Percentiles rank a stretch among this genome's conserved stretches.
These are phyloP conservation scores for Pyrenophora graminea DNA, from an alignment of 2,329 filamentous ascomycete species.

Conservation along the genomic window DNA sequence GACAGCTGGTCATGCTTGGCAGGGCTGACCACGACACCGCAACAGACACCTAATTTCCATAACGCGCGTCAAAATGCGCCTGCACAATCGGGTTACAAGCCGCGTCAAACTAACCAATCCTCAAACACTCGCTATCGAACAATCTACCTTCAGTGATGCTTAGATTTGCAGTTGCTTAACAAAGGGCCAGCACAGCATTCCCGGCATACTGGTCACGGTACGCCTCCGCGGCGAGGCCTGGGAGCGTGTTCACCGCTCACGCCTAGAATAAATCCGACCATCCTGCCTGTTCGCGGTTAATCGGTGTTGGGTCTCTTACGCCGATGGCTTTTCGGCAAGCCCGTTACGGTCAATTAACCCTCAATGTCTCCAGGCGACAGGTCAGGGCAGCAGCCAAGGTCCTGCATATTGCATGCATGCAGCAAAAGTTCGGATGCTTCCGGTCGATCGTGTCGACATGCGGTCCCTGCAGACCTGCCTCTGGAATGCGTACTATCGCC, in stretches of 20 bases:
- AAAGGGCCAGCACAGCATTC: conserved; percentile 9
- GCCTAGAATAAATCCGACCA: conserved; percentile 9
- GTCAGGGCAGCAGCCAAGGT: conserved; percentile 21
- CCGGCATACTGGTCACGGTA: conserved; percentile 14
- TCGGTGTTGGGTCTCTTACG: conserved; percentile 7
- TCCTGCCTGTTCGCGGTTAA: conserved; percentile 16
- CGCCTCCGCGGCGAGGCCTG: conserved; percentile 15
- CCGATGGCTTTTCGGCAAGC: conserved; percentile 18
- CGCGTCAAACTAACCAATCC: background rate
- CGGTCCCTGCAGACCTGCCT: conserved; percentile 14
- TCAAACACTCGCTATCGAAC: conserved; percentile 7
- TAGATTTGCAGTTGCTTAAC: conserved; percentile 1
- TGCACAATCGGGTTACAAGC: conserved; percentile 7
- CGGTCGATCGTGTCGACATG: conserved; percentile 34
- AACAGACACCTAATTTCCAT: conserved; percentile 2
- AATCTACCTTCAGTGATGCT: conserved; percentile 1
- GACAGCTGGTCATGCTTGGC: conserved; percentile 21
- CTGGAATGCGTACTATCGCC: conserved; percentile 36
- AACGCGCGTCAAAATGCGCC: conserved; percentile 3
- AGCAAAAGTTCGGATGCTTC: conserved; percentile 40
- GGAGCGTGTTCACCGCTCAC: conserved; percentile 15
- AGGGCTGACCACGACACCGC: conserved; percentile 17
- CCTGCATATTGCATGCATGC: conserved; percentile 39
- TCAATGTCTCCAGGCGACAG: conserved; percentile 12
- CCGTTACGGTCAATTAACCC: conserved; percentile 24